phyloP scores from a whole-genome alignment of 768 basidiomycete genomes.

The Xerocomus spinulosus region DNA sequence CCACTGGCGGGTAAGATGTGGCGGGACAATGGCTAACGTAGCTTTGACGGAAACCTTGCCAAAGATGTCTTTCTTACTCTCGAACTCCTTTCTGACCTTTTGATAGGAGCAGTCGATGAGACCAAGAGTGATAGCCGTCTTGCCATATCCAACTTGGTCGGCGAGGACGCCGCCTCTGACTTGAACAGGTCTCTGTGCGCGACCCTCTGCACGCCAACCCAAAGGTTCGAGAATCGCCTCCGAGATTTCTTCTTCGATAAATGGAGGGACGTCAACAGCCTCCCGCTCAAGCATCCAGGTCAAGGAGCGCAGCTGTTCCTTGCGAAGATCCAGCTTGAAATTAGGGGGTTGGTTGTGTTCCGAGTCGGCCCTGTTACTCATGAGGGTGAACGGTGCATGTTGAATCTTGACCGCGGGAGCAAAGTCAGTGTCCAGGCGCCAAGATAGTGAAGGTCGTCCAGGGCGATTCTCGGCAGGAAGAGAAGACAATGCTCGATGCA shows the following conservation, averaged over 20 bases:
- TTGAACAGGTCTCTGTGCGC: slow-evolving; percentile 69
- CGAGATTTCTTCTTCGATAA: slow-evolving; percentile 91
- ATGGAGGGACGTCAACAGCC: slow-evolving; percentile 55
- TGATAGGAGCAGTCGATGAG: slow-evolving; percentile 72
- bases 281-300: slow-evolving; percentile 92
- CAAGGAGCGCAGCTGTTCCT: slow-evolving; percentile 85
- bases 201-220: slow-evolving; percentile 93
- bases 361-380: slow-evolving; percentile 71
- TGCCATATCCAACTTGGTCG: slow-evolving; percentile 96
- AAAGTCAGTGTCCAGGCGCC: slow-evolving; percentile 81
- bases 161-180: slow-evolving; percentile 89
- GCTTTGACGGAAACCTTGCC: slow-evolving; percentile 78
- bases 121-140: slow-evolving; percentile 91
- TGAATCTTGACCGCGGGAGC: slow-evolving; percentile 55
- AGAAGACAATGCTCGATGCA: slow-evolving; percentile 81
- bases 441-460: slow-evolving; percentile 53
- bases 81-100: slow-evolving; percentile 54
- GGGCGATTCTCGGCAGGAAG: slow-evolving; percentile 56
- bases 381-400: slow-evolving; percentile 61
- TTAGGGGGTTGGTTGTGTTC: slow-evolving; percentile 72
- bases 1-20: slow-evolving; percentile 91
- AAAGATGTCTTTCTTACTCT: slow-evolving; percentile 38
- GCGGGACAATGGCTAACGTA: slow-evolving; percentile 81
- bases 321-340: slow-evolving; percentile 68
- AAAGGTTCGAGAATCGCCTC: slow-evolving; percentile 83